A percentile compares a stretch with the other conserved stretches of the same genome.
phyloP scores from a whole-genome alignment of 306 rosid genomes.

The Erythrophleum fordii region DNA sequence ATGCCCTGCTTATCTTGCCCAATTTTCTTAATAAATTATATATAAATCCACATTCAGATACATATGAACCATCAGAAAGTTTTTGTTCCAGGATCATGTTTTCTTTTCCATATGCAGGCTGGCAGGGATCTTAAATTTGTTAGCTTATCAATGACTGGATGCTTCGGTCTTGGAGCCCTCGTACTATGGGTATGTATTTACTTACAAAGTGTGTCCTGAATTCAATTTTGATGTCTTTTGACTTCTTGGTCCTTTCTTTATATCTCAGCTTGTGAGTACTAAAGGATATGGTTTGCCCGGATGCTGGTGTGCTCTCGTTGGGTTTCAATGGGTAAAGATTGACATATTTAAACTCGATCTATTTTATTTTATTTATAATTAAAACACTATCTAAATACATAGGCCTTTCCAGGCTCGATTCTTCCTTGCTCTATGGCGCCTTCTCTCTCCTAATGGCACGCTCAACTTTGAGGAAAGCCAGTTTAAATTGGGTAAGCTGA shows the following conservation, averaged over 20 bases:
- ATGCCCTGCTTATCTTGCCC: no score
- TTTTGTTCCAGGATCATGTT: not conserved
- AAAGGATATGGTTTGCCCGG: not conserved
- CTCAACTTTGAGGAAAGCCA: not conserved
- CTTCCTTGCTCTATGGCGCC: constrained; percentile 8
- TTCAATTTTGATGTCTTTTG: not conserved
- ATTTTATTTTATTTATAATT: not conserved
- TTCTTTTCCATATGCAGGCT: not conserved
- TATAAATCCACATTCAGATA: not conserved
- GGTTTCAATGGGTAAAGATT: constrained; percentile 19
- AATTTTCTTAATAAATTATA: no score
- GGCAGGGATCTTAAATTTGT: not conserved
- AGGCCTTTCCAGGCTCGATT: not conserved
- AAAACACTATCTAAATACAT: not conserved
- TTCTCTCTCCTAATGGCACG: constrained; percentile 5
- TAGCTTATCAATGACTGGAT: constrained; percentile 10
- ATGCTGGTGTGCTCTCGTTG: constrained; percentile 4
- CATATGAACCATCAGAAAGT: not conserved
- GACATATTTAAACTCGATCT: not conserved
- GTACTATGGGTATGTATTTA: not conserved
- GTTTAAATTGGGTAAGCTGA: not conserved
- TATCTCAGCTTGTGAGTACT: not conserved
- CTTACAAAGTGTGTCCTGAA: not conserved
- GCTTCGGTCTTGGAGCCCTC: constrained; percentile 2
- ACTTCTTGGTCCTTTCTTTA: not conserved